Conservation (phyloP, 495 filamentous ascomycete genomes). For the Aspergillus biplanus region DNA sequence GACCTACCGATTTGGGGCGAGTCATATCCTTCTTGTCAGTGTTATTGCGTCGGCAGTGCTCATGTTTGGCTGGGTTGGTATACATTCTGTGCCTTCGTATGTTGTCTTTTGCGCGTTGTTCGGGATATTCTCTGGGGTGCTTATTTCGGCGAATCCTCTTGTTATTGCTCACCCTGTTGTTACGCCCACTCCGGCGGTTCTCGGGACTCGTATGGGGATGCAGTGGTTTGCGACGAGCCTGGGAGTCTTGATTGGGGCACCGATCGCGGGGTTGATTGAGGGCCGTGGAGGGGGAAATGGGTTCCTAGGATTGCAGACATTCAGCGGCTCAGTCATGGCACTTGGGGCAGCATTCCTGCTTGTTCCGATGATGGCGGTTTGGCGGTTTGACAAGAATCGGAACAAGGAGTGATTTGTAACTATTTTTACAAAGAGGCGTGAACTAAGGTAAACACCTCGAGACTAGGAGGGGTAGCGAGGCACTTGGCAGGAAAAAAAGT, state of each 20-base stretch:
- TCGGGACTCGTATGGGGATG: conserved; percentile 22
- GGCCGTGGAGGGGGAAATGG: conserved; percentile 4
- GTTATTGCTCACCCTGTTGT: conserved; percentile 14
- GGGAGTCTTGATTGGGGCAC: conserved; percentile 17
- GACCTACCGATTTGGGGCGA: not conserved
- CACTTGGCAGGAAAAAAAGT: not conserved
- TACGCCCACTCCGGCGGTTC: conserved; percentile 1
- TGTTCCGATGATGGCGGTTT: conserved; percentile 6
- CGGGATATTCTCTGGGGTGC: conserved; percentile 15
- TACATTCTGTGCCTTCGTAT: not conserved
- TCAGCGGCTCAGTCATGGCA: conserved; percentile 7
- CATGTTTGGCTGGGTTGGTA: conserved; percentile 20
- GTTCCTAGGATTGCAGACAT: not conserved
- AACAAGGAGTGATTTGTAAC: not conserved
- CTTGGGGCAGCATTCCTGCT: not conserved
- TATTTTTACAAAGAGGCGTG: not conserved
- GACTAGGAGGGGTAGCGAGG: not conserved
- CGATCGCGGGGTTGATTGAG: conserved; percentile 15
- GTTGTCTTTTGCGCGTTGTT: conserved; percentile 12
- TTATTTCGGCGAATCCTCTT: conserved; percentile 10
- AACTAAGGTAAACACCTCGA: not conserved
- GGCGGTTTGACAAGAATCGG: conserved; percentile 11
- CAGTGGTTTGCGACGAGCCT: conserved; percentile 12
- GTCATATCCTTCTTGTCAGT: conserved; percentile 1
- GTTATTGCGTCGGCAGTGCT: conserved; percentile 11